A percentile compares a stretch with the other conserved stretches of the same genome.
These are phyloP conservation scores for Erythrobasidium hasegawianum DNA, from an alignment of 1,284 basidiomycete genomes.

Conservation along the genomic window DNA sequence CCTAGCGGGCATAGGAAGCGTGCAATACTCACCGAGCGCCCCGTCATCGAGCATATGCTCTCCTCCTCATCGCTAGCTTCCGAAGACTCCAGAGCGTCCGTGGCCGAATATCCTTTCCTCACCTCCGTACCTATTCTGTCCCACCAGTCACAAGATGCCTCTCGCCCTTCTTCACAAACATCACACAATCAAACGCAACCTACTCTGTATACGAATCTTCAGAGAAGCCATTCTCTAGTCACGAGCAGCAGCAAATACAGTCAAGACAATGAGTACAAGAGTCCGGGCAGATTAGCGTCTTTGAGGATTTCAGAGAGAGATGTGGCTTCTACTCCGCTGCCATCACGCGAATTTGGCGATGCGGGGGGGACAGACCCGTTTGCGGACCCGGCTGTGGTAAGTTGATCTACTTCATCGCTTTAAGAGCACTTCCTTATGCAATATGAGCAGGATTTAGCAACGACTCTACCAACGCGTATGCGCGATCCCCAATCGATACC, in stretches of 20 bases:
- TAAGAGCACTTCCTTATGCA: too few relatives aligned
- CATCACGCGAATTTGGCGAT: neutral
- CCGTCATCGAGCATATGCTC: neutral
- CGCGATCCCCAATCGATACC: neutral
- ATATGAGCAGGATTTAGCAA: too few relatives aligned
- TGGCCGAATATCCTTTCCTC: constrained; percentile 32
- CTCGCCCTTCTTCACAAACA: constrained; percentile 2
- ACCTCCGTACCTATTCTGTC: constrained; percentile 20
- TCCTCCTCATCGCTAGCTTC: constrained; percentile 13
- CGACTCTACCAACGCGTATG: neutral
- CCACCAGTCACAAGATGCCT: neutral
- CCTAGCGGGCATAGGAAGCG: neutral
- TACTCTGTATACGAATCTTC: neutral
- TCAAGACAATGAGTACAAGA: too few relatives aligned
- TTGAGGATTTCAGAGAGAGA: neutral
- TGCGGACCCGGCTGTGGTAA: too few relatives aligned
- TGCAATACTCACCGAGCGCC: neutral
- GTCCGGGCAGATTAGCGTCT: neutral
- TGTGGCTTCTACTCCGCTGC: constrained; percentile 1
- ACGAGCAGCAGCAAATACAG: constrained; percentile 1
- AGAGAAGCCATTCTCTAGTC: constrained; percentile 1
- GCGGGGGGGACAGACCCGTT: too few relatives aligned
- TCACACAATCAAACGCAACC: neutral
- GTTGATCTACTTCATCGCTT: too few relatives aligned
- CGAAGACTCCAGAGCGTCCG: constrained; percentile 26